Percentiles rank a stretch among this genome's conserved stretches.
These are phyloP conservation scores for Colletotrichum neosansevieriae DNA, from an alignment of 2,329 filamentous ascomycete genomes.

Conservation along the genomic window DNA sequence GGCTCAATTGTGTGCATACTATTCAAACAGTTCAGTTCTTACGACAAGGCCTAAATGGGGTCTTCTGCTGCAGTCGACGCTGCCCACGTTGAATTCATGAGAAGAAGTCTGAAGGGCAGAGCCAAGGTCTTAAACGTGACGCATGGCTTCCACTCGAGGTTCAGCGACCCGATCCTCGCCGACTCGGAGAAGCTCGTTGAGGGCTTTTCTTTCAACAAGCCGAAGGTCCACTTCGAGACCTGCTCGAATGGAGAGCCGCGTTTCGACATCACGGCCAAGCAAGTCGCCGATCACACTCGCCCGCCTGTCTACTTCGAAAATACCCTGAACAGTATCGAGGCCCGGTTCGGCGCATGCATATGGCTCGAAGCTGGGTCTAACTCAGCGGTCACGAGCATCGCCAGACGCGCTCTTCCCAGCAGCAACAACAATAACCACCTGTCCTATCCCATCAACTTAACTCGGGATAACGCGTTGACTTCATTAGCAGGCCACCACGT, in stretches of 20 bases:
- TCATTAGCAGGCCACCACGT: no score
- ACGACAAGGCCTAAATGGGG: no score
- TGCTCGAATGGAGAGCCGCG: slow-evolving; percentile 30
- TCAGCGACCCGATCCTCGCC: not conserved
- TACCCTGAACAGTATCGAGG: slow-evolving; percentile 11
- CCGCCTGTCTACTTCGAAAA: slow-evolving; percentile 50
- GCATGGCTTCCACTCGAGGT: slow-evolving; percentile 23
- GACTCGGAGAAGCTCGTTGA: not conserved
- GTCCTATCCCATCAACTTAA: no score
- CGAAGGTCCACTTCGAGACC: not conserved
- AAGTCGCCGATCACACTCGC: slow-evolving; percentile 47
- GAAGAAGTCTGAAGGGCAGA: not conserved
- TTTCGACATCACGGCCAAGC: slow-evolving; percentile 35
- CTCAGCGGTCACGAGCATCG: no score
- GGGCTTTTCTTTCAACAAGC: not conserved
- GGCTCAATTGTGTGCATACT: no score
- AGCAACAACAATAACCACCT: no score
- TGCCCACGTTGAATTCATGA: no score
- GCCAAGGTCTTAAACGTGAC: slow-evolving; percentile 1
- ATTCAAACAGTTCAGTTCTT: no score
- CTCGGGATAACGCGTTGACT: no score
- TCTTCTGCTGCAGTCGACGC: not conserved
- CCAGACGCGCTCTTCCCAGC: no score
- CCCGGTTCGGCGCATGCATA: no score
- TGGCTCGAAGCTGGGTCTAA: slow-evolving; percentile 50